Evolutionary conservation across 345 rosid species (phyloP).

Genomic region (Boechera stricta): DNA sequence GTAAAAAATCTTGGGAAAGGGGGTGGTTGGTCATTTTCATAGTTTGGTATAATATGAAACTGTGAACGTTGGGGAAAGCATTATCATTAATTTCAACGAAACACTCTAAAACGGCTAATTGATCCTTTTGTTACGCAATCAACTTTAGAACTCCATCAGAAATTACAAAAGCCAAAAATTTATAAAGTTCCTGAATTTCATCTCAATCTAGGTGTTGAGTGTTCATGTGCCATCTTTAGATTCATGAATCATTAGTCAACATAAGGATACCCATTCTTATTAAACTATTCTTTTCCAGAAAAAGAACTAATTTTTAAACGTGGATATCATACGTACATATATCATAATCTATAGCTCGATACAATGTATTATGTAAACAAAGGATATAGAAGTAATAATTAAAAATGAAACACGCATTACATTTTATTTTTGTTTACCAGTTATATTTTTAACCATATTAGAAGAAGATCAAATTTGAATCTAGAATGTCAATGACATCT

Average conservation of each 20-base stretch:
- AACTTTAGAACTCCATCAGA: conserved; percentile 11
- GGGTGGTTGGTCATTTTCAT: conserved; percentile 44
- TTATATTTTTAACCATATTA: not conserved
- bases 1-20: conserved; percentile 17
- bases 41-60: conserved; percentile 40
- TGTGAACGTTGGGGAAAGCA: conserved; percentile 40
- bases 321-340: conserved; percentile 25
- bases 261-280: conserved; percentile 20
- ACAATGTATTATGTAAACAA: conserved; percentile 17
- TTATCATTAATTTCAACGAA: conserved; percentile 24
- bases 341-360: conserved; percentile 14
- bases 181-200: conserved; percentile 9
- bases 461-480: conserved; percentile 12
- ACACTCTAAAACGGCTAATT: conserved; percentile 31
- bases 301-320: not conserved
- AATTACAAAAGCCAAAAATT: not conserved
- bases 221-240: conserved; percentile 26
- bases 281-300: not conserved
- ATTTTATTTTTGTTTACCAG: not conserved
- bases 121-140: conserved; percentile 30
- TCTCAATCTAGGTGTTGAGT: conserved; percentile 18
- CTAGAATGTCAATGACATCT: conserved; percentile 30
- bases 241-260: conserved; percentile 33
- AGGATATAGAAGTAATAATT: not conserved
- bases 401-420: conserved; percentile 4